Conservation (phyloP, 306 rosid genomes). For the Fragaria ananassa region DNA sequence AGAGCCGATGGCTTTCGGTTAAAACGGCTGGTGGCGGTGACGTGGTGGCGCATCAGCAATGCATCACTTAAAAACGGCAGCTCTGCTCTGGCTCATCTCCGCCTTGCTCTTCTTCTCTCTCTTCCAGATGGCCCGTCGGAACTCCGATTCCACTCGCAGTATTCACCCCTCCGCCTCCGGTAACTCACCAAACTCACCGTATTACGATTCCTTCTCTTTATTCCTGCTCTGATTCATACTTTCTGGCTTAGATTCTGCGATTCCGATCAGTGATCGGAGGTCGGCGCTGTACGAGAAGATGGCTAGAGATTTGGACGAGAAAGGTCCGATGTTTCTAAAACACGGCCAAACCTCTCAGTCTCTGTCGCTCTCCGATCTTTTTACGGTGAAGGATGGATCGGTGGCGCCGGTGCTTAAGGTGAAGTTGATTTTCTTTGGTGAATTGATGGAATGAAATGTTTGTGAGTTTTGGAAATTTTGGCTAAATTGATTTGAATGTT, state of each 20-base stretch:
- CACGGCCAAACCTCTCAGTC: constrained; percentile 92
- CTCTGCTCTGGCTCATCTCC: constrained; percentile 62
- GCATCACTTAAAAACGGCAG: constrained; percentile 40
- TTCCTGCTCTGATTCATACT: neutral
- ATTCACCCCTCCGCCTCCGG: constrained; percentile 5
- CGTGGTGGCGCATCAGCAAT: constrained; percentile 7
- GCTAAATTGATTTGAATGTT: neutral
- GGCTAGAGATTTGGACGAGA: constrained; percentile 74
- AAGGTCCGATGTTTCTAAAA: constrained; percentile 72
- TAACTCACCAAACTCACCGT: constrained; percentile 4
- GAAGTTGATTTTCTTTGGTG: neutral
- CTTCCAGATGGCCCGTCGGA: constrained; percentile 55
- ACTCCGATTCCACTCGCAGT: constrained; percentile 26
- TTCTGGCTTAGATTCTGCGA: constrained; percentile 38
- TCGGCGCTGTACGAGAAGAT: constrained; percentile 68
- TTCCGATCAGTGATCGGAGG: constrained; percentile 47
- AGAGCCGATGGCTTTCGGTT: neutral
- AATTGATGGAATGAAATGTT: neutral
- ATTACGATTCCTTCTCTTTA: neutral
- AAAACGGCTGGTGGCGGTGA: neutral
- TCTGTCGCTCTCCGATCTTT: constrained; percentile 78
- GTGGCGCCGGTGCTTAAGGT: constrained; percentile 82
- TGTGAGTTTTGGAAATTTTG: neutral
- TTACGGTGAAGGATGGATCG: constrained; percentile 64
- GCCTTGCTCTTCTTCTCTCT: constrained; percentile 53